Base-by-base conservation (phyloP, 768 basidiomycete species). In the Agrocybe chaxingu region DNA sequence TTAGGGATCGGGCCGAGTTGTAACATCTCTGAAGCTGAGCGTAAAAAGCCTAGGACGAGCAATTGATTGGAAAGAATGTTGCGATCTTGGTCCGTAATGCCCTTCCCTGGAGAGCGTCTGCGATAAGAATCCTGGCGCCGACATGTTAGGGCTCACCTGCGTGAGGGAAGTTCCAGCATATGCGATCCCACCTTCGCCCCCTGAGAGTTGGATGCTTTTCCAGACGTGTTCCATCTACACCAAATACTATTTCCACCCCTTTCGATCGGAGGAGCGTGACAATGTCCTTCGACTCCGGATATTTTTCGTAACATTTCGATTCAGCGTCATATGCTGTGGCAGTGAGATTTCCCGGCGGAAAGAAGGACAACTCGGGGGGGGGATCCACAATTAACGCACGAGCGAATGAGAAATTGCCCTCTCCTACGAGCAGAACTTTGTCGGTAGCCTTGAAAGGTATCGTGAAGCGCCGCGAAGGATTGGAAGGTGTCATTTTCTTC, bases 91-190 rank as follows among this genome's bases (percentile, higher is more conserved):
- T 98, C 92, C 18, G 89, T 81, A 53, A 98, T 94, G 2, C 95
- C 92, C 63, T 84, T 91, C 19, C 89, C 89, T 91, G 60, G 37
- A 34, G 34, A 53, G 45, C 35, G 50, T 16, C 40, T 52, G 41
- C 2, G 50, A 44, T 0, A 39, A 16, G 3, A 38, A 18, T 38
- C 16, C 9, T 2, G 47, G 16, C 29, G 47, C 7, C 47, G 36
- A 52, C 50, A 43, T 13, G 30, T 31, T 5, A 52, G 18, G 9
- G 61, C 81, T 56, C 60, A 91, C 95, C 95, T 60, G 89, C 88
- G 71, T 98, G 96, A 51, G 96, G 96, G 64, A 98, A 98, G 65
- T 98, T 97, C 86, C 92, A 98, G 6, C 91, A 82, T 50, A 98
- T 79, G 53, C 79, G 81, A 67, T 92, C 87, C 80, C 87, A 89